Percentiles rank a stretch among this genome's conserved stretches.
Conservation (phyloP, 768 basidiomycete species). For the Xerocomellus intermedius region DNA sequence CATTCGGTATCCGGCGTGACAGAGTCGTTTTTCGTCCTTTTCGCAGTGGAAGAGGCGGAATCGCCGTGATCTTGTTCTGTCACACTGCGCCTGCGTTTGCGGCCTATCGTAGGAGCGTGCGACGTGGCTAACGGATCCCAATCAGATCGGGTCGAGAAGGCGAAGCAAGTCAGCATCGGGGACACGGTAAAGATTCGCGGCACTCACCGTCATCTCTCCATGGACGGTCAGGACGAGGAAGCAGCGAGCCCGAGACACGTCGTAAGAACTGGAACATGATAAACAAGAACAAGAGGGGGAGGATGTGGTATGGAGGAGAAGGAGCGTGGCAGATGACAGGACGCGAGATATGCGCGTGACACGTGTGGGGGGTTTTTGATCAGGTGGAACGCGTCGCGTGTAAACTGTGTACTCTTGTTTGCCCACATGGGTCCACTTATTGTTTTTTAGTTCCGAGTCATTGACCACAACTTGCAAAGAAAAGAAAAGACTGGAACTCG, state of each 20-base stretch:
- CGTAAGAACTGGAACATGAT: slow-evolving; percentile 67
- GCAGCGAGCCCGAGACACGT: slow-evolving; percentile 66
- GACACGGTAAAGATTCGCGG: slow-evolving; percentile 10
- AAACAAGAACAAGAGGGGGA: background rate
- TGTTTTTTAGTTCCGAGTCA: background rate
- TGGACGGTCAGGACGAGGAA: slow-evolving; percentile 69
- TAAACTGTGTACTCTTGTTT: slow-evolving; percentile 29
- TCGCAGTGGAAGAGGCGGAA: slow-evolving; percentile 22
- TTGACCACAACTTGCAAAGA: background rate
- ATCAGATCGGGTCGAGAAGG: slow-evolving; percentile 8
- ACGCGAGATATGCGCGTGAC: slow-evolving; percentile 7
- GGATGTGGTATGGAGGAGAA: background rate
- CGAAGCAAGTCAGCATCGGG: slow-evolving; percentile 11
- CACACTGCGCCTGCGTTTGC: slow-evolving; percentile 63
- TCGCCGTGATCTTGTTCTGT: slow-evolving; percentile 40
- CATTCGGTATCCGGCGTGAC: slow-evolving; percentile 32
- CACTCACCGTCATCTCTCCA: slow-evolving; percentile 75
- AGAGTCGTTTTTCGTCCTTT: slow-evolving; percentile 32
- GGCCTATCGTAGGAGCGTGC: slow-evolving; percentile 65
- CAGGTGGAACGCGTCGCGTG: background rate
- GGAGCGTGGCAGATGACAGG: background rate
- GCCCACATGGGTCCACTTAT: background rate
- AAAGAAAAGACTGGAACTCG: background rate
- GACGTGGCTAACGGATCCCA: slow-evolving; percentile 60
- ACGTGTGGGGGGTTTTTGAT: background rate